phyloP scores from a whole-genome alignment of 164 flowering plant genomes.

The Magnolia changhungtana region DNA sequence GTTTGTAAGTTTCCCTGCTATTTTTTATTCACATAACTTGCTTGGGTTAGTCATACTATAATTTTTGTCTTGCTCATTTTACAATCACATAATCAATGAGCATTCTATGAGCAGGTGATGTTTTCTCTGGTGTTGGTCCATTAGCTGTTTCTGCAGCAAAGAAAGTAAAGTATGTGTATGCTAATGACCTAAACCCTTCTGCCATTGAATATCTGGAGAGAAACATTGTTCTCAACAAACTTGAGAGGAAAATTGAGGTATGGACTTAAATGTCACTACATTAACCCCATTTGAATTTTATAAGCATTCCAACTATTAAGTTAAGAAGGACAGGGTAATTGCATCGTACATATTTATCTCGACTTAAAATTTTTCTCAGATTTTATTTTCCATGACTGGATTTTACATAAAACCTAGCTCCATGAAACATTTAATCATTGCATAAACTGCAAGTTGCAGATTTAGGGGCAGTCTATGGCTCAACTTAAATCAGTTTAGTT shows the following conservation, averaged over 20 bases:
- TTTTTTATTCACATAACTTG: neutral
- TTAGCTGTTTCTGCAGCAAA: conserved; percentile 81
- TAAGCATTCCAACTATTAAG: neutral
- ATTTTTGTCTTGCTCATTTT: neutral
- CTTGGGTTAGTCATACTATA: neutral
- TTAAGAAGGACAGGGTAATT: neutral
- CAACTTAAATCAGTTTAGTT: too few relatives aligned
- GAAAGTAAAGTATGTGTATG: conserved; percentile 83
- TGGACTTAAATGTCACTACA: neutral
- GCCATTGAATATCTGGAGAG: conserved; percentile 84
- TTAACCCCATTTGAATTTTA: neutral
- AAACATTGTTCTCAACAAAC: conserved; percentile 71
- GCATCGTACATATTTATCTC: too few relatives aligned
- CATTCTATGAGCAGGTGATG: conserved; percentile 65
- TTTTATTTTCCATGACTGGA: too few relatives aligned
- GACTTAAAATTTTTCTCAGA: too few relatives aligned
- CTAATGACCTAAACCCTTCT: conserved; percentile 86
- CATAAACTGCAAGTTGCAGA: too few relatives aligned
- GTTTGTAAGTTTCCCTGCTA: conserved; percentile 62
- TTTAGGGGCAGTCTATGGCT: too few relatives aligned
- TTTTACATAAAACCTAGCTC: too few relatives aligned
- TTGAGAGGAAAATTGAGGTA: conserved; percentile 85
- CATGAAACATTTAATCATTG: too few relatives aligned
- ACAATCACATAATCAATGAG: neutral
- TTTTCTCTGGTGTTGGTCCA: conserved; percentile 93